These are phyloP conservation scores for Amoeboaphelidium occidentale DNA, from an alignment of 371 early-diverging fungal species.

Conservation along the genomic window DNA sequence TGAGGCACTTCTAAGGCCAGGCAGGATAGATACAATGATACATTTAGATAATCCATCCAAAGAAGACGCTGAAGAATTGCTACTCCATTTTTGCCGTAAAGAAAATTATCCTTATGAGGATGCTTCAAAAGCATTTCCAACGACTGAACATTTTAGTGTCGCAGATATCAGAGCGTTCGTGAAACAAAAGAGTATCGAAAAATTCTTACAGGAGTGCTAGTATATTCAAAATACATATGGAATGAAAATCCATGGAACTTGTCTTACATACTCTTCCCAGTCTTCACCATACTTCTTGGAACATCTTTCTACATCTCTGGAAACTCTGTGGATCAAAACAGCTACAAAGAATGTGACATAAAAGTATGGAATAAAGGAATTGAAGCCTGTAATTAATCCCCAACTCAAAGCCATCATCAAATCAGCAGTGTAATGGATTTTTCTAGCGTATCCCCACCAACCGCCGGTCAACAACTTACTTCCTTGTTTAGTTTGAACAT, in stretches of 20 bases:
- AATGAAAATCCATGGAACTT: constrained; percentile 1
- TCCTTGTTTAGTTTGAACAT: constrained; percentile 50
- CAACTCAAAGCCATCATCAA: constrained; percentile 64
- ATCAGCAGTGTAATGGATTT: constrained; percentile 79
- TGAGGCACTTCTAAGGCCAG: background rate
- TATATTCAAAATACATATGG: constrained; percentile 8
- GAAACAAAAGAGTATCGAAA: no score
- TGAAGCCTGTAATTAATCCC: constrained; percentile 55
- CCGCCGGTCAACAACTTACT: constrained; percentile 51
- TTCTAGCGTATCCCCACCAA: constrained; percentile 79
- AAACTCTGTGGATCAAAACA: constrained; percentile 1
- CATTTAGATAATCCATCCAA: no score
- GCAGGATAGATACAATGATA: background rate
- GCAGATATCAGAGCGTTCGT: no score
- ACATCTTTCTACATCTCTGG: constrained; percentile 1
- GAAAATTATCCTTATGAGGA: no score
- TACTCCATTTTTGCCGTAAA: no score
- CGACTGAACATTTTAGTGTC: no score
- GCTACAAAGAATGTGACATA: constrained; percentile 21
- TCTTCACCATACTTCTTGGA: constrained; percentile 4
- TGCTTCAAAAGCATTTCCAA: no score
- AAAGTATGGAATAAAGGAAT: constrained; percentile 60
- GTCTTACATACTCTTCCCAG: constrained; percentile 2
- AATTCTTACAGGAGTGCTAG: no score
- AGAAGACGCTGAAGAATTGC: no score